Base-by-base conservation (phyloP, 768 basidiomycete genomes). In the Obba rivulosa region DNA sequence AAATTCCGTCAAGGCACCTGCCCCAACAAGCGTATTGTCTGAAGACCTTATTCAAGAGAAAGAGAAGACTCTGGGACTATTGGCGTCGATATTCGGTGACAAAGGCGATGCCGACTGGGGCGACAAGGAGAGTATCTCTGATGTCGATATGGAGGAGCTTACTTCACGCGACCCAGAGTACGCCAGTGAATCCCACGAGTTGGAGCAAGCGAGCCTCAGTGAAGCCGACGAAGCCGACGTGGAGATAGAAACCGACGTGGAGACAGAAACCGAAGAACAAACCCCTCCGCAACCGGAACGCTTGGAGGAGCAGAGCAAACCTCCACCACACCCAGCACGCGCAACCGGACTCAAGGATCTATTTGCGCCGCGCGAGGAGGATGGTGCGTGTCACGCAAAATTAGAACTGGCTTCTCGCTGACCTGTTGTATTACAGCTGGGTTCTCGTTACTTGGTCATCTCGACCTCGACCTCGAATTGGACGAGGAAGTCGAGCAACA, bases 391-490 rank as follows among this genome's bases (percentile, higher is more conserved):
- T 31, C 13, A 5, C 5, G 28, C 28, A 31, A 31, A 31, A 13
- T 13, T 13, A 31, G n/a, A n/a, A n/a, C n/a, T n/a, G n/a, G n/a
- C n/a, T n/a, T n/a, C n/a, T n/a, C n/a, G n/a, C n/a, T n/a, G n/a
- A n/a, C n/a, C n/a, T n/a, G n/a, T n/a, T n/a, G n/a, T n/a, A n/a
- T n/a, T n/a, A 4, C 50, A 84, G 83, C 66, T 36, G 78, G 78
- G 17, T 91, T 91, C 65, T 89, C 89, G 10, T 70, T 91, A n/a
- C 71, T 90, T 3, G 77, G 76, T 0, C 81, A 89, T 52, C 76
- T 91, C 31, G 81, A 87, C 42, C 70, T 90, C 18, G 87, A 90
- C 51, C 69, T 82, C 25, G 85, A 85, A 41, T 68, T 86, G 14
- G 84, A 86, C 44, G 76, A 79, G n/a, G 79, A 80, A 34, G 48